Percentiles rank a stretch among this genome's conserved stretches.
Evolutionary conservation across 2,329 filamentous ascomycete genomes (phyloP).

Genomic region (Trichoderma cornu-damae): DNA sequence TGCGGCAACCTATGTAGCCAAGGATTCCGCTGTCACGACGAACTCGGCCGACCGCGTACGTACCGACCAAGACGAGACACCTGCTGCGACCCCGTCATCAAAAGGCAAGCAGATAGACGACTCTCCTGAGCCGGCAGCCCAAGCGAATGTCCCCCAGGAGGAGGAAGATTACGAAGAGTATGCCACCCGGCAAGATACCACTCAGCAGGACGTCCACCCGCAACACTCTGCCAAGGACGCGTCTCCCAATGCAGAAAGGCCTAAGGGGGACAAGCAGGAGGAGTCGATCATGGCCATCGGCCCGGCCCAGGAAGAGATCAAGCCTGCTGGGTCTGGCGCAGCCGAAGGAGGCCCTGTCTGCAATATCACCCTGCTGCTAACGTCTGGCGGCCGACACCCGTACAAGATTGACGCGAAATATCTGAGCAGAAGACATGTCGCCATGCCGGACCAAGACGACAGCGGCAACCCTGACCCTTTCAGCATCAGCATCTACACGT

Average conservation of each 20-base stretch:
- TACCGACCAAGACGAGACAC: slow-evolving; percentile 23
- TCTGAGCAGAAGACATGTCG: slow-evolving; percentile 72
- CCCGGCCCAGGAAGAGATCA: slow-evolving; percentile 40
- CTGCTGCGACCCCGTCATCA: slow-evolving; percentile 23
- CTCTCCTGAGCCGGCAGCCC: slow-evolving; percentile 22
- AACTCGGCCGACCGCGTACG: slow-evolving; percentile 21
- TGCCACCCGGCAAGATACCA: background rate
- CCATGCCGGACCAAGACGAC: slow-evolving; percentile 60
- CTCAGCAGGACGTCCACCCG: slow-evolving; percentile 20
- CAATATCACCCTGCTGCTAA: slow-evolving; percentile 77
- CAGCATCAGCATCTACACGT: slow-evolving; percentile 84
- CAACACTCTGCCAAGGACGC: slow-evolving; percentile 4
- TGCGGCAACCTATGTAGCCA: background rate
- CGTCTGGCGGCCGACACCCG: slow-evolving; percentile 75
- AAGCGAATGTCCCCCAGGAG: slow-evolving; percentile 19
- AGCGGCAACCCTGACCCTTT: slow-evolving; percentile 67
- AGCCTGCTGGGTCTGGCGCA: slow-evolving; percentile 30
- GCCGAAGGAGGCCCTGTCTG: slow-evolving; percentile 45
- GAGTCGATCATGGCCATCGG: slow-evolving; percentile 41
- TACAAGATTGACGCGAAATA: slow-evolving; percentile 89
- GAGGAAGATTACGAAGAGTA: slow-evolving; percentile 23
- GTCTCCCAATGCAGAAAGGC: slow-evolving; percentile 23
- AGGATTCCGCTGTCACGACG: slow-evolving; percentile 20
- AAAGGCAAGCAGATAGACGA: slow-evolving; percentile 35
- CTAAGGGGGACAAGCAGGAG: slow-evolving; percentile 23